Evolutionary conservation across 73 alveolate species (phyloP), one percentile per base, ranked within the genome.

Genomic region (Paramecium sonneborni): DNA sequence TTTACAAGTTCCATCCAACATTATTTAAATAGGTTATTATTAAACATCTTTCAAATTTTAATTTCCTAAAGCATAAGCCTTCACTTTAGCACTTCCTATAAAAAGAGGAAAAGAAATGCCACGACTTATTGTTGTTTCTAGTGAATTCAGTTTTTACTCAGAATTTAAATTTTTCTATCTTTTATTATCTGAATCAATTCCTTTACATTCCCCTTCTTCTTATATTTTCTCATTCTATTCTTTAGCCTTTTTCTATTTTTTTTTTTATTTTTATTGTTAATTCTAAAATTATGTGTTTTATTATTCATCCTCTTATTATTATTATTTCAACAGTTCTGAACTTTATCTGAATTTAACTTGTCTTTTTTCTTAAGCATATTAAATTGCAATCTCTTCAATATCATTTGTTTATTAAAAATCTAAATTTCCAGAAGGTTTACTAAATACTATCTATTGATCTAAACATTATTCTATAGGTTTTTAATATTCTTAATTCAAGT

Each of bases 381-480:
- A 38, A 14, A 21, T 21, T 11, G 39, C 56, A 35, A 35, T 35
- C 15, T 74, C 87, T 34, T 28, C 37, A 10, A 74, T 35, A 24
- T 74, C 87, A 18, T 32, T 32, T 32, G 87, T 74, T 38, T 74
- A 35, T n/a, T 35, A 34, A n/a, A 35, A 74, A 74, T 74, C 46
- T 10, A 32, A 67, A 67, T 67, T 67, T 30, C 38, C 58, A 35
- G 35, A 14, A 38, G 39, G 55, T 32, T 74, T 74, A 39, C 87
- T 74, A 3, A 74, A 35, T 15, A 30, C 30, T 35, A 74, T 32
- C n/a, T 32, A 74, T 74, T 35, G 34, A 74, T 74, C 46, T 6
- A 74, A 38, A 7, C 34, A 38, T 74, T 74, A 12, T 21, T 74
- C 87, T 7, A 74, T 74, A 11, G 87, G 87, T 15, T 74, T 74